These are phyloP conservation scores for Phytophthora pistaciae DNA, from an alignment of 352 stramenopile genomes.

Conservation along the genomic window DNA sequence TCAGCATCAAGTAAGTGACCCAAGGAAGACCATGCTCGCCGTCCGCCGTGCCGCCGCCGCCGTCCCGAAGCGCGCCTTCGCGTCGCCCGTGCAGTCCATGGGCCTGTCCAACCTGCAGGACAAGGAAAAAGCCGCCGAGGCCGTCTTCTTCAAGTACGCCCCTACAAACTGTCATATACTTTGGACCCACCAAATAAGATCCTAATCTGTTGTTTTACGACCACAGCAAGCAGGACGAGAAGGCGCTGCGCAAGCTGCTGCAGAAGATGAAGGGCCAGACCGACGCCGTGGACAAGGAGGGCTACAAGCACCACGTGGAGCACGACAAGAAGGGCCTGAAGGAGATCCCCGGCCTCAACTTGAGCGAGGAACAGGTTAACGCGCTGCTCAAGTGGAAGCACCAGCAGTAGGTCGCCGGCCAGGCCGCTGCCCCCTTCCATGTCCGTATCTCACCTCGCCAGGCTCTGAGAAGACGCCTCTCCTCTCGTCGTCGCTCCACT, in stretches of 20 bases:
- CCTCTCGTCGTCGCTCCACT: constrained; percentile 1
- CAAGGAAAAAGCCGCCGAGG: constrained; percentile 84
- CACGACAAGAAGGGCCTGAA: constrained; percentile 83
- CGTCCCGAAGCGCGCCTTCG: constrained; percentile 59
- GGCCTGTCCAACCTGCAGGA: constrained; percentile 61
- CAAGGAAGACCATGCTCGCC: constrained; percentile 60
- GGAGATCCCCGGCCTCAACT: constrained; percentile 67
- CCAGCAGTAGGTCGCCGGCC: constrained; percentile 68
- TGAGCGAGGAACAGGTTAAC: constrained; percentile 74
- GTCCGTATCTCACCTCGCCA: constrained; percentile 7
- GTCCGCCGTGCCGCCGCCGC: constrained; percentile 59
- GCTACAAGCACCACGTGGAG: constrained; percentile 76
- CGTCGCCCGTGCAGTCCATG: constrained; percentile 55
- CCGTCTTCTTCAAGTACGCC: constrained; percentile 88
- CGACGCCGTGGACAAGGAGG: constrained; percentile 66
- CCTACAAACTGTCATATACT: constrained; percentile 14
- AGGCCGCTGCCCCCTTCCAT: constrained; percentile 1
- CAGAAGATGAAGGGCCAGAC: constrained; percentile 90
- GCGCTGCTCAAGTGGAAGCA: constrained; percentile 92
- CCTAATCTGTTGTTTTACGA: constrained; percentile 1
- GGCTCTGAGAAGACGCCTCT: constrained; percentile 8
- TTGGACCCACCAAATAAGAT: background rate
- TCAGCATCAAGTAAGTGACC: constrained; percentile 10
- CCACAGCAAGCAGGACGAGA: constrained; percentile 88
- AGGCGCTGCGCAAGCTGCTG: constrained; percentile 85